Conservation (phyloP, 2,329 filamentous ascomycete genomes). For the Pseudophaeomoniella oleicola region DNA sequence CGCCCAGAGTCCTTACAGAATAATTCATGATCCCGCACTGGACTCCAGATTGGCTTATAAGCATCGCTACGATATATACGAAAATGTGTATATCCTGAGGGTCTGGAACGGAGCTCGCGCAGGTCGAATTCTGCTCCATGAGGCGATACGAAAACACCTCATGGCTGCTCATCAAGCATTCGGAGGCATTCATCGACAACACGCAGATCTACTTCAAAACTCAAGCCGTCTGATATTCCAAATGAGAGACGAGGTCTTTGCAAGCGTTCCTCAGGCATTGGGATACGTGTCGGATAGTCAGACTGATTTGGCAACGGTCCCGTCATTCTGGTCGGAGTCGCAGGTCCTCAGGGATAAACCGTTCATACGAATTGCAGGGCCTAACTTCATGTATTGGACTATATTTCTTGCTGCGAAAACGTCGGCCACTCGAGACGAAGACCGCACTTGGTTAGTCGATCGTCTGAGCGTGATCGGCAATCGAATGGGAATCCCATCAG, state of each 20-base stretch:
- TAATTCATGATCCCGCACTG: conserved; percentile 15
- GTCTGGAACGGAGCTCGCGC: conserved; percentile 48
- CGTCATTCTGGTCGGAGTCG: no score
- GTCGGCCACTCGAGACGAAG: no score
- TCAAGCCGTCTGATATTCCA: conserved; percentile 15
- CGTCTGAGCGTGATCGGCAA: no score
- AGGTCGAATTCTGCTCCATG: conserved; percentile 38
- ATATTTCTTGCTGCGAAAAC: no score
- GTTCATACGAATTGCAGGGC: no score
- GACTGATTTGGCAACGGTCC: no score
- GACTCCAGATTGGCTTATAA: conserved; percentile 30
- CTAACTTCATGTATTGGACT: no score
- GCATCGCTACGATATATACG: conserved; percentile 41
- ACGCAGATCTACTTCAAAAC: conserved; percentile 18
- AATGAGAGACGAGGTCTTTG: conserved; percentile 21
- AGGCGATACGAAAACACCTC: conserved; percentile 25
- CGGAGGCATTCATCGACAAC: conserved; percentile 12
- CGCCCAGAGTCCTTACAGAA: conserved; percentile 12
- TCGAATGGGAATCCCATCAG: no score
- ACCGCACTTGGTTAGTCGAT: no score
- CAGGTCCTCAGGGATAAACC: no score
- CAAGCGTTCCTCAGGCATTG: conserved; percentile 21
- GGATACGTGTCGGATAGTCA: conserved; percentile 10
- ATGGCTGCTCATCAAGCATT: background rate
- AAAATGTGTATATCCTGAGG: conserved; percentile 37